Percentiles rank a stretch among this genome's conserved stretches.
Conservation (phyloP, 805 yeast genomes). For the Helenozyma rhizophorensis region DNA sequence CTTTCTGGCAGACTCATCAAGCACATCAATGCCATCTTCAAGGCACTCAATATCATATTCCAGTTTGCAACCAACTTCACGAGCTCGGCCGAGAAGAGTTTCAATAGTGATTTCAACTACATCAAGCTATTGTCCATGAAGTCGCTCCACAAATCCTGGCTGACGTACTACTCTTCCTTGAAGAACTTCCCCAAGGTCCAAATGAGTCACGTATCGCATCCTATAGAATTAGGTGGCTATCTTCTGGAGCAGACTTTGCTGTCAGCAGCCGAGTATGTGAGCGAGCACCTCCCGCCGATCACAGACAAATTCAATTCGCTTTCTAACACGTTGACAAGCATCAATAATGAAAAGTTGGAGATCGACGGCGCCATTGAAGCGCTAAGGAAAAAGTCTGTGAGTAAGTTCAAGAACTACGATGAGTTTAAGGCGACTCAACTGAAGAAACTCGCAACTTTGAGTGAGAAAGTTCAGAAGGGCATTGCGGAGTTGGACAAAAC, state of each 20-base stretch:
- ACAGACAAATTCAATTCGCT: constrained; percentile 28
- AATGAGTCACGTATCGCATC: constrained; percentile 24
- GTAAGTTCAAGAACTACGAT: constrained; percentile 19
- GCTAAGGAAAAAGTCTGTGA: constrained; percentile 35
- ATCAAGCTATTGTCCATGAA: constrained; percentile 36
- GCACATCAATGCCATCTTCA: constrained; percentile 40
- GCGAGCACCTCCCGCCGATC: constrained; percentile 25
- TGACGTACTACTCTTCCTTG: constrained; percentile 27
- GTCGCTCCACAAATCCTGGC: constrained; percentile 38
- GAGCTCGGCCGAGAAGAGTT: constrained; percentile 44
- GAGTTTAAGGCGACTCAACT: not conserved
- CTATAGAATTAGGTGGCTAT: constrained; percentile 27
- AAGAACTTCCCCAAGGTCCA: constrained; percentile 33
- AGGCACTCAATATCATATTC: constrained; percentile 42
- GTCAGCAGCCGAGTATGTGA: constrained; percentile 26
- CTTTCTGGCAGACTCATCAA: constrained; percentile 21
- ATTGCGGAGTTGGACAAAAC: constrained; percentile 14
- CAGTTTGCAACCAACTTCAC: constrained; percentile 48
- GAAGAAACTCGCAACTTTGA: constrained; percentile 3
- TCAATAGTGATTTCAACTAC: constrained; percentile 34
- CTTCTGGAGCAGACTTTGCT: constrained; percentile 27
- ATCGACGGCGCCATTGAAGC: constrained; percentile 41
- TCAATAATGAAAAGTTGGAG: constrained; percentile 30
- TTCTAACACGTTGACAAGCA: constrained; percentile 30
- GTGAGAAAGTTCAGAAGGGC: constrained; percentile 14